These are phyloP conservation scores for Diospyros kaki DNA, from an alignment of 148 eudicot genomes.

Conservation along the genomic window DNA sequence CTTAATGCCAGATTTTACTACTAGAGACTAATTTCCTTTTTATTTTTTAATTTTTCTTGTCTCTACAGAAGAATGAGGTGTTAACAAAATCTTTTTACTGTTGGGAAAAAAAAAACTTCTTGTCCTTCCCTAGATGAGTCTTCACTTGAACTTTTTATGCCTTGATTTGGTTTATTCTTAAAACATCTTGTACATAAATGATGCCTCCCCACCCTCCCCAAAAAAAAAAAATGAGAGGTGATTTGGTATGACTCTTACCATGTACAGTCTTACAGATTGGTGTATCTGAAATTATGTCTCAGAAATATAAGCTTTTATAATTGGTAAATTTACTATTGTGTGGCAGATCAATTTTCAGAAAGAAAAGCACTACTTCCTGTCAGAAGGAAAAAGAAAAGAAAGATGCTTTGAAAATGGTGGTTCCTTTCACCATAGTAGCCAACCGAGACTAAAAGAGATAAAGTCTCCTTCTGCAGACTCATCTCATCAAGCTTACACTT, in stretches of 20 bases:
- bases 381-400: slow-evolving; percentile 40
- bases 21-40: neutral
- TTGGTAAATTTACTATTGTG: neutral
- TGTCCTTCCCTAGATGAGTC: neutral
- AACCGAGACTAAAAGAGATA: slow-evolving; percentile 24
- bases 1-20: neutral
- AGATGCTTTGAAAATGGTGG: slow-evolving; percentile 22
- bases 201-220: neutral
- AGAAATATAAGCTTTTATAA: neutral
- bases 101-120: neutral
- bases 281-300: neutral
- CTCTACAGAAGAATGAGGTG: neutral
- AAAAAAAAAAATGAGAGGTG: neutral
- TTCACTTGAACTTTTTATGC: neutral
- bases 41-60: neutral
- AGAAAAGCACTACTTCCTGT: slow-evolving; percentile 31
- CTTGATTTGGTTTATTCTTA: neutral
- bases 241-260: neutral
- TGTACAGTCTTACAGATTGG: neutral
- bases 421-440: slow-evolving; percentile 26
- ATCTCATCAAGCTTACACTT: slow-evolving; percentile 26
- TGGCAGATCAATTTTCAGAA: slow-evolving; percentile 40
- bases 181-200: neutral
- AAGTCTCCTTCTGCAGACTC: slow-evolving; percentile 22
- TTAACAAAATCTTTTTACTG: neutral